A percentile compares a stretch with the other conserved stretches of the same genome.
These are phyloP conservation scores for Talaromyces islandicus DNA, from an alignment of 2,329 filamentous ascomycete genomes.

Conservation along the genomic window DNA sequence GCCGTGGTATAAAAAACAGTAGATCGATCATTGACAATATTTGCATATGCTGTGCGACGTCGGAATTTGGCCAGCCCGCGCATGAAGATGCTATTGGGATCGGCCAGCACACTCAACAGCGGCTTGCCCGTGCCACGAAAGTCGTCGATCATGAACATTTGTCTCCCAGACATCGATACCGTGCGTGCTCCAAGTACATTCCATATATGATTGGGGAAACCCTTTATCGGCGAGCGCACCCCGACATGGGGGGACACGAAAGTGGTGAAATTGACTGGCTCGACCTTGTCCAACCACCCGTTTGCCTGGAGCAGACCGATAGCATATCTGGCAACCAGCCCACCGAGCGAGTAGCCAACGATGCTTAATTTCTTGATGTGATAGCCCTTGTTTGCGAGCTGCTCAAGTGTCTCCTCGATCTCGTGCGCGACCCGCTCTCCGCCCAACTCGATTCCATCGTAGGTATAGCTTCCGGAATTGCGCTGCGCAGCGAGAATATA, in stretches of 20 bases:
- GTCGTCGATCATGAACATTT: conserved; percentile 79
- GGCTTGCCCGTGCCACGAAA: conserved; percentile 80
- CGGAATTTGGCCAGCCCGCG: conserved; percentile 70
- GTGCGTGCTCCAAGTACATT: conserved; percentile 80
- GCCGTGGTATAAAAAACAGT: conserved; percentile 78
- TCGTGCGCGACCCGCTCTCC: conserved; percentile 61
- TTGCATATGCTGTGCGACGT: conserved; percentile 72
- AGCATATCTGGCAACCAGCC: conserved; percentile 78
- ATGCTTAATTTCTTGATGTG: conserved; percentile 77
- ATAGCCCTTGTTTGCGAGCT: conserved; percentile 56
- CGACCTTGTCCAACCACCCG: conserved; percentile 70
- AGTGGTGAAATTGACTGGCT: conserved; percentile 89
- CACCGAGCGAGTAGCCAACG: conserved; percentile 84
- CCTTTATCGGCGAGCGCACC: conserved; percentile 63
- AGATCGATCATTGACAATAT: conserved; percentile 78
- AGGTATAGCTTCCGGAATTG: conserved; percentile 55
- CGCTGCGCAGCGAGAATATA: conserved; percentile 51
- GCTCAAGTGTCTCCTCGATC: conserved; percentile 54
- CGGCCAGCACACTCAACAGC: conserved; percentile 73
- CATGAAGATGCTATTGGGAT: conserved; percentile 80
- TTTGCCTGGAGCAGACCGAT: conserved; percentile 77
- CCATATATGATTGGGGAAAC: conserved; percentile 62
- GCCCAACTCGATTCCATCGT: conserved; percentile 63
- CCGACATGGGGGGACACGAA: conserved; percentile 82
- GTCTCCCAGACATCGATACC: conserved; percentile 74